A percentile compares a stretch with the other conserved stretches of the same genome.
Evolutionary conservation across 345 rosid species (phyloP).

Genomic region (Populus ilicifolia): DNA sequence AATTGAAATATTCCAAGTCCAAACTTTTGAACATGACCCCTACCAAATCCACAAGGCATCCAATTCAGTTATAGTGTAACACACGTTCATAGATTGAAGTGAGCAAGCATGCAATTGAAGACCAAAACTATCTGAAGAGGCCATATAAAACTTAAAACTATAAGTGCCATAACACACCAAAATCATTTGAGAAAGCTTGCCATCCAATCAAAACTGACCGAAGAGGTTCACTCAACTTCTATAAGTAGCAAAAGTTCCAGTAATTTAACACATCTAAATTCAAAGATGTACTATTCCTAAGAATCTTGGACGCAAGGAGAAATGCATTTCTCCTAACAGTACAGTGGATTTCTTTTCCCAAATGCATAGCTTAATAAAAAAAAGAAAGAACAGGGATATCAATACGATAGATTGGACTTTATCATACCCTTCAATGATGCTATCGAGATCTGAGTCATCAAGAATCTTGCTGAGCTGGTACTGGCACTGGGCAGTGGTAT

Average conservation of each 20-base stretch:
- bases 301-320: not conserved
- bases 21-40: too few relatives aligned
- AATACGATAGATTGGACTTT: not conserved
- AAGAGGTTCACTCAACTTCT: not conserved
- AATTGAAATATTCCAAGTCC: too few relatives aligned
- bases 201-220: not conserved
- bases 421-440: constrained; percentile 77
- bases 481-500: constrained; percentile 78
- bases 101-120: too few relatives aligned
- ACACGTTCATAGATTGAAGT: too few relatives aligned
- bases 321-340: not conserved
- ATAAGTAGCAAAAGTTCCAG: not conserved
- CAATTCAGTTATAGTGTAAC: too few relatives aligned
- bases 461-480: constrained; percentile 74
- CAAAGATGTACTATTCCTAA: not conserved
- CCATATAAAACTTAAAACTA: not conserved
- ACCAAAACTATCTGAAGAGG: not conserved
- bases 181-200: not conserved
- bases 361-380: not conserved
- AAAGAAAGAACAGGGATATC: not conserved
- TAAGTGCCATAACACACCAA: not conserved
- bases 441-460: constrained; percentile 77
- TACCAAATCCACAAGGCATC: too few relatives aligned
- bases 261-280: not conserved
- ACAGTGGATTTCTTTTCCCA: not conserved